These are phyloP conservation scores for Eutreptiella sp. DNA, from an alignment of 208 protist genomes.

Conservation along the genomic window DNA sequence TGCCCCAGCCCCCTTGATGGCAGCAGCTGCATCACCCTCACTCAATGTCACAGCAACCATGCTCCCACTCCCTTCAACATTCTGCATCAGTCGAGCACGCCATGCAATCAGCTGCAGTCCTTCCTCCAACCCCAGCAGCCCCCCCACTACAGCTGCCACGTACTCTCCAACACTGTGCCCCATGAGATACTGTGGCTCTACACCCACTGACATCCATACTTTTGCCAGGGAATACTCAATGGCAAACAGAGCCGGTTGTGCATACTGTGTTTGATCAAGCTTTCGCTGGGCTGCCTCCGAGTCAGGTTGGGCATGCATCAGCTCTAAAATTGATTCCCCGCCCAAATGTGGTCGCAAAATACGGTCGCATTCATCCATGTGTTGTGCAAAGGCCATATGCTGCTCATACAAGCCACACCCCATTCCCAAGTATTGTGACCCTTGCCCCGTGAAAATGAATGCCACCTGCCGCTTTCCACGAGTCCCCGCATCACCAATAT, in stretches of 20 bases:
- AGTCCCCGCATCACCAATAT: too few relatives aligned
- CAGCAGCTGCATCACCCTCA: constrained; percentile 9
- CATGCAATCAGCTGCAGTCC: constrained; percentile 27
- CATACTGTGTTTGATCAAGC: not conserved
- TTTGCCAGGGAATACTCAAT: constrained; percentile 36
- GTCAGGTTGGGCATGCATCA: not conserved
- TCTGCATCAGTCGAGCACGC: too few relatives aligned
- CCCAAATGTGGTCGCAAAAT: not conserved
- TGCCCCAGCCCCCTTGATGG: not conserved
- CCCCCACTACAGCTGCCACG: constrained; percentile 27
- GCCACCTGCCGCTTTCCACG: too few relatives aligned
- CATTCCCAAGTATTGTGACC: constrained; percentile 41
- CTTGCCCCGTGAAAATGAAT: constrained; percentile 45
- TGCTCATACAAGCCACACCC: constrained; percentile 34
- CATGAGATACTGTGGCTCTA: constrained; percentile 32
- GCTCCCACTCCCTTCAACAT: not conserved
- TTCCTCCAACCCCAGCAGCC: constrained; percentile 36
- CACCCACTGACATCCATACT: constrained; percentile 24
- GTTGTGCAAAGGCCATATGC: constrained; percentile 26
- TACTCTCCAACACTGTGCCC: constrained; percentile 47
- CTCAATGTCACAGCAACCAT: constrained; percentile 2
- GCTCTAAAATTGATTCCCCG: too few relatives aligned
- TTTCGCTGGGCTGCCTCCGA: not conserved
- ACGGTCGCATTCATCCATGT: constrained; percentile 34
- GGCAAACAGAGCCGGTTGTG: constrained; percentile 39